Evolutionary conservation across 1,284 basidiomycete species (phyloP).

Genomic region (Apiotrichum laibachii): DNA sequence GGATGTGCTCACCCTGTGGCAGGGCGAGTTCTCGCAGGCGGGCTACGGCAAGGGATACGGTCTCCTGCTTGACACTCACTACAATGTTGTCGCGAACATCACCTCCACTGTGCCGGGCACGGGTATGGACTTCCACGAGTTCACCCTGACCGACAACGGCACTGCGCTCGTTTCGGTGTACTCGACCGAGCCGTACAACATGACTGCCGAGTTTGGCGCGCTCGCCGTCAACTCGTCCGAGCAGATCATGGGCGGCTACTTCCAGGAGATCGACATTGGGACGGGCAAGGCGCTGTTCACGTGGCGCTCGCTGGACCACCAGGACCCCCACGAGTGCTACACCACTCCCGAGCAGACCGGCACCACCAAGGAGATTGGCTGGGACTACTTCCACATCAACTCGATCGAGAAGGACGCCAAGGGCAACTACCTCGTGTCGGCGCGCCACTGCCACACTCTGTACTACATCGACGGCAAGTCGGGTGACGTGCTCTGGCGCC

Average conservation of each 20-base stretch:
- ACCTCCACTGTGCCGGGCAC: constrained; percentile 16
- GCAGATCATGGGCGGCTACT: constrained; percentile 28
- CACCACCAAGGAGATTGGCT: constrained; percentile 14
- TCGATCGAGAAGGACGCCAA: constrained; percentile 36
- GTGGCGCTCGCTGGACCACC: constrained; percentile 39
- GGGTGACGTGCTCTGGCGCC: constrained; percentile 39
- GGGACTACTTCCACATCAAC: constrained; percentile 44
- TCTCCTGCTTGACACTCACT: constrained; percentile 31
- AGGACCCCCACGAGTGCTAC: constrained; percentile 29
- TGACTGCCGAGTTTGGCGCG: constrained; percentile 21
- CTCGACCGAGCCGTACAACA: constrained; percentile 23
- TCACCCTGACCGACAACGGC: constrained; percentile 36
- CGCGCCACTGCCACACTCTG: constrained; percentile 38
- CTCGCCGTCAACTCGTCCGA: constrained; percentile 22
- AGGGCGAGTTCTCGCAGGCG: constrained; percentile 26
- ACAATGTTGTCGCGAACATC: constrained; percentile 31
- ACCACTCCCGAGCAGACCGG: constrained; percentile 26
- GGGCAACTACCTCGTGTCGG: constrained; percentile 45
- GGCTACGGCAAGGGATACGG: constrained; percentile 32
- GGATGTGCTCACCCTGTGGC: constrained; percentile 33
- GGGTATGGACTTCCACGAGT: constrained; percentile 33
- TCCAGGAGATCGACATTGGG: constrained; percentile 44
- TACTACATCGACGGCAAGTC: constrained; percentile 36
- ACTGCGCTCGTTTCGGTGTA: constrained; percentile 42
- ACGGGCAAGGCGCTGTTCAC: constrained; percentile 35